phyloP scores from a whole-genome alignment of 2,329 filamentous ascomycete genomes.

The Mycosphaerella sp. region DNA sequence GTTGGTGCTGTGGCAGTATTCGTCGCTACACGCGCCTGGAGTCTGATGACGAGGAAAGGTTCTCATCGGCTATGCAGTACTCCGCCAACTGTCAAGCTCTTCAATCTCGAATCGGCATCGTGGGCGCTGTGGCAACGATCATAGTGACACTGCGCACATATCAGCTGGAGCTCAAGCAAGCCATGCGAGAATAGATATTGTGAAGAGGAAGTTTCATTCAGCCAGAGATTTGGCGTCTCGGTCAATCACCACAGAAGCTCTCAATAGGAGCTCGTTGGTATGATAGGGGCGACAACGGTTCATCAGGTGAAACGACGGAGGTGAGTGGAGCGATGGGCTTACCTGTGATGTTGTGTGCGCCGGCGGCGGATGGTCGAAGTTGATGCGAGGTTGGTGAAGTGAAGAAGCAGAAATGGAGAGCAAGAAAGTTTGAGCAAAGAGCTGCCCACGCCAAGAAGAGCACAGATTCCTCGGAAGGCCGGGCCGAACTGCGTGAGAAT shows the following conservation, averaged over 20 bases:
- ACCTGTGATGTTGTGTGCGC: conserved; percentile 17
- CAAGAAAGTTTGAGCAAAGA: conserved; percentile 12
- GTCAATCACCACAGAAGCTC: conserved; percentile 49
- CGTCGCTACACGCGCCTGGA: too few species aligned
- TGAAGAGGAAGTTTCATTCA: conserved; percentile 35
- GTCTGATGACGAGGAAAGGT: too few species aligned
- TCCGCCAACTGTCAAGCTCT: background rate
- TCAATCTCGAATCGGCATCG: background rate
- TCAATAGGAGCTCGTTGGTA: conserved; percentile 35
- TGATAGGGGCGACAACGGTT: conserved; percentile 60
- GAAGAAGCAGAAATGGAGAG: conserved; percentile 1
- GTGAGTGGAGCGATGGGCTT: conserved; percentile 10
- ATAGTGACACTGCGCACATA: background rate
- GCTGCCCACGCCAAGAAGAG: conserved; percentile 3
- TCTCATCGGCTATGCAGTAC: too few species aligned
- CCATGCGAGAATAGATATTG: conserved; percentile 4
- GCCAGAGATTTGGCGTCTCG: conserved; percentile 57
- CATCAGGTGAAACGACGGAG: conserved; percentile 41
- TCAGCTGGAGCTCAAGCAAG: conserved; percentile 11
- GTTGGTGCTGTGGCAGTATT: too few species aligned
- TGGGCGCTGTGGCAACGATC: background rate
- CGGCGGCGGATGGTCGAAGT: background rate
- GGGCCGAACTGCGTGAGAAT: background rate
- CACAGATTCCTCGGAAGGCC: background rate
- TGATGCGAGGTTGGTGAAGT: background rate